Conservation (phyloP, 345 rosid species). For the Brassica juncea region DNA sequence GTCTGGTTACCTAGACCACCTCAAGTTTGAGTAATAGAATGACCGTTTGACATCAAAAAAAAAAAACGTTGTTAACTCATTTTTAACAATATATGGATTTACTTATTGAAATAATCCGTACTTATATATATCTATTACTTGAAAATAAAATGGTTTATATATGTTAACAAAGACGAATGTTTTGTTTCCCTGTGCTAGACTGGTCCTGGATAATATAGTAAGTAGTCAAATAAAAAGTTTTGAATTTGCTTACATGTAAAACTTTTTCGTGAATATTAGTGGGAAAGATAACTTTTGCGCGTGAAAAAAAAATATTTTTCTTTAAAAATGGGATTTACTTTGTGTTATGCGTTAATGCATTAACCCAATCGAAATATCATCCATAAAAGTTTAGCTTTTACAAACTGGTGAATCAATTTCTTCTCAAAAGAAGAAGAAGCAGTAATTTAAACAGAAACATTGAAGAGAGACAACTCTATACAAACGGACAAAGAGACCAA, state of each 20-base stretch:
- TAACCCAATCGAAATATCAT: not conserved
- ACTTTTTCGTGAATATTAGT: not conserved
- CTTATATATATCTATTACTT: not conserved
- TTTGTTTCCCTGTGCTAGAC: not conserved
- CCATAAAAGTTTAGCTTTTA: not conserved
- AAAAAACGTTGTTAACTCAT: not conserved
- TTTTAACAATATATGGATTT: not conserved
- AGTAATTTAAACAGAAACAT: not conserved
- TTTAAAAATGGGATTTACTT: not conserved
- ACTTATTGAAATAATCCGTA: not conserved
- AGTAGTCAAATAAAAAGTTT: not conserved
- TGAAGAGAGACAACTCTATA: constrained; percentile 33
- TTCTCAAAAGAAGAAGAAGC: not conserved
- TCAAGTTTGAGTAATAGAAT: too few relatives aligned
- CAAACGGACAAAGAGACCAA: constrained; percentile 24
- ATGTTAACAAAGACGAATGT: not conserved
- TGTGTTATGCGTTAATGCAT: not conserved
- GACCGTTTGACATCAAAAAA: too few relatives aligned
- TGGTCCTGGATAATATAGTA: not conserved
- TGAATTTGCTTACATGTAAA: not conserved
- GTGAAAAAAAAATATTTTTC: not conserved
- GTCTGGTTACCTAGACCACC: too few relatives aligned
- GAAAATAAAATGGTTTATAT: not conserved
- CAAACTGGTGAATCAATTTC: constrained; percentile 22
- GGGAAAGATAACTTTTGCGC: not conserved